Conservation (phyloP, 805 yeast species). For the Saccharomycopsis vini region DNA sequence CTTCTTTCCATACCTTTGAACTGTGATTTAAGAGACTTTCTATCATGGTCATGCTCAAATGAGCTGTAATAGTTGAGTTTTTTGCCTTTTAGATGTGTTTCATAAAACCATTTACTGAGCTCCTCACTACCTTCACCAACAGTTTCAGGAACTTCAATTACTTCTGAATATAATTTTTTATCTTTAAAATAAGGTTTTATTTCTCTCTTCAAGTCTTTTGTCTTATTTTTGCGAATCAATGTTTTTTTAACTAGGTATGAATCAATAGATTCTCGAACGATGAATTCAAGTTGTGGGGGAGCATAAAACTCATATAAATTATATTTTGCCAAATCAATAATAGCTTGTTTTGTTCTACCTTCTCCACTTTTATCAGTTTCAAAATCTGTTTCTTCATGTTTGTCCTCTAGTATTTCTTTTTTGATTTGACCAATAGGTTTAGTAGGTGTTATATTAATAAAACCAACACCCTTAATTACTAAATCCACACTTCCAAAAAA, state of each 20-base stretch:
- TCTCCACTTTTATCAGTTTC: no score
- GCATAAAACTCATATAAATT: slow-evolving; percentile 14
- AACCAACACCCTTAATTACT: slow-evolving; percentile 59
- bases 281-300: slow-evolving; percentile 12
- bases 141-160: slow-evolving; percentile 2
- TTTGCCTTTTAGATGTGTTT: slow-evolving; percentile 1
- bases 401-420: slow-evolving; percentile 22
- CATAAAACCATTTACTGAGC: not conserved
- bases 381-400: slow-evolving; percentile 18
- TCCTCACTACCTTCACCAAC: no score
- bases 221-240: not conserved
- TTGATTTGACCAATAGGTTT: not conserved
- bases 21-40: not conserved
- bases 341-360: not conserved
- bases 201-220: not conserved
- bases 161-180: slow-evolving; percentile 2
- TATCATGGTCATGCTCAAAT: not conserved
- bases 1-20: not conserved
- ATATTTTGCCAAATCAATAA: not conserved
- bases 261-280: slow-evolving; percentile 14
- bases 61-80: not conserved
- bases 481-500: slow-evolving; percentile 59
- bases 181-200: not conserved
- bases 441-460: slow-evolving; percentile 50
- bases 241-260: slow-evolving; percentile 9